Percentiles rank a stretch among this genome's conserved stretches.
phyloP scores from a whole-genome alignment of 1,284 basidiomycete species.

The Peniophora sp. region DNA sequence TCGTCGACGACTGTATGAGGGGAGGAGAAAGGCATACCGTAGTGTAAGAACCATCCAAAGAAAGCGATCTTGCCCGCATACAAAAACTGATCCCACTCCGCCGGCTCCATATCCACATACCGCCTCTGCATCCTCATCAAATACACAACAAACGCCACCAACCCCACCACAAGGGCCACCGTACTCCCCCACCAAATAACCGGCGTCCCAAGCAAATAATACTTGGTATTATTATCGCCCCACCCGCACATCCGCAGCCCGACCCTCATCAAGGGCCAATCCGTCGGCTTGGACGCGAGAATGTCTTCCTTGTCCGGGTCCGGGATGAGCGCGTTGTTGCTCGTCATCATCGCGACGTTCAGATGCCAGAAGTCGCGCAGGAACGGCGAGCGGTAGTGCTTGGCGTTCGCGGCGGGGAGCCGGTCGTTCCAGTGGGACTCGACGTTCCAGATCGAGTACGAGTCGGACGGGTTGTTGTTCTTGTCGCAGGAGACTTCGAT shows the following conservation, averaged over 20 bases:
- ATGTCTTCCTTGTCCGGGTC: constrained; percentile 98
- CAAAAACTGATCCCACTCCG: constrained; percentile 91
- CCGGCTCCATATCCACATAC: constrained; percentile 86
- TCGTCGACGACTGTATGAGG: constrained; percentile 1
- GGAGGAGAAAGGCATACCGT: constrained; percentile 38
- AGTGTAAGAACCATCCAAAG: constrained; percentile 91
- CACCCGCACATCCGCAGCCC: constrained; percentile 97
- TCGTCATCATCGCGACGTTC: constrained; percentile 99
- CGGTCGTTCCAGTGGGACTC: constrained; percentile 95
- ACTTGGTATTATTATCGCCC: constrained; percentile 85
- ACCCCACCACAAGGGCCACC: constrained; percentile 54
- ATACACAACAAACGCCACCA: constrained; percentile 60
- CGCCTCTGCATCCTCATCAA: constrained; percentile 81
- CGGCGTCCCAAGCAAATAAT: constrained; percentile 90
- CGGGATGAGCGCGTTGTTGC: constrained; percentile 95
- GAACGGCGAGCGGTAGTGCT: constrained; percentile 88
- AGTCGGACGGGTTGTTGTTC: constrained; percentile 76
- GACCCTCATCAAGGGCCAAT: constrained; percentile 90
- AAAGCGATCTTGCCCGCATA: constrained; percentile 90
- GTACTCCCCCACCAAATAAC: constrained; percentile 88
- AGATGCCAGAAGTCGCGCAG: constrained; percentile 96
- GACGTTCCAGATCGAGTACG: constrained; percentile 96
- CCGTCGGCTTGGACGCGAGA: constrained; percentile 83
- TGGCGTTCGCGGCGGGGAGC: constrained; percentile 74
- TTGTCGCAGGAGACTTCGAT: constrained; percentile 93